A percentile compares a stretch with the other conserved stretches of the same genome.
Conservation (phyloP, 1,139 yeast species). For the Suhomyces taliae region DNA sequence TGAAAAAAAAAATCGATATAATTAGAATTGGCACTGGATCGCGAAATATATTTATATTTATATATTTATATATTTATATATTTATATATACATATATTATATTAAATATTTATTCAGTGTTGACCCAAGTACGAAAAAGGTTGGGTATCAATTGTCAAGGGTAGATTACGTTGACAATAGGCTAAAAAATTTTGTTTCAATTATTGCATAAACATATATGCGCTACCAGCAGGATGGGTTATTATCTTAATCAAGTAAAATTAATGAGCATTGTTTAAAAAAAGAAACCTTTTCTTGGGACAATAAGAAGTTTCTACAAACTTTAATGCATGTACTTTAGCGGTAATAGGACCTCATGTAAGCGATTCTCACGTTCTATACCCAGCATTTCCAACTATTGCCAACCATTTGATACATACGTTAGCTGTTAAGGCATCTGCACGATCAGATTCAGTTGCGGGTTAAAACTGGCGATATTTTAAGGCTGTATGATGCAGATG, state of each 20-base stretch:
- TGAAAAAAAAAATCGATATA: not conserved
- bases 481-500: not conserved
- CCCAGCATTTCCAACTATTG: not conserved
- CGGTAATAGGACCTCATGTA: not conserved
- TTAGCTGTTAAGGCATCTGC: not conserved
- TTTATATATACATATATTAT: not conserved
- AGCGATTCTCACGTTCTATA: not conserved
- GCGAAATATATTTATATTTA: not conserved
- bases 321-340: not conserved
- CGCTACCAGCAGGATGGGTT: not conserved
- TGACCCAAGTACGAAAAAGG: too few species aligned
- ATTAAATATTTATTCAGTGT: not conserved
- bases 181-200: too few species aligned
- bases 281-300: not conserved
- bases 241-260: not conserved
- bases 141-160: too few species aligned
- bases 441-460: not conserved
- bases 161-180: not conserved
- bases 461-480: not conserved
- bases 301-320: not conserved
- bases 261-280: not conserved
- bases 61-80: too few species aligned
- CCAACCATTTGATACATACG: too few species aligned
- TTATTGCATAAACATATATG: not conserved
- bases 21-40: not conserved